Conservation (phyloP, 305 asterid genomes). For the Fraxinus angustifolia region DNA sequence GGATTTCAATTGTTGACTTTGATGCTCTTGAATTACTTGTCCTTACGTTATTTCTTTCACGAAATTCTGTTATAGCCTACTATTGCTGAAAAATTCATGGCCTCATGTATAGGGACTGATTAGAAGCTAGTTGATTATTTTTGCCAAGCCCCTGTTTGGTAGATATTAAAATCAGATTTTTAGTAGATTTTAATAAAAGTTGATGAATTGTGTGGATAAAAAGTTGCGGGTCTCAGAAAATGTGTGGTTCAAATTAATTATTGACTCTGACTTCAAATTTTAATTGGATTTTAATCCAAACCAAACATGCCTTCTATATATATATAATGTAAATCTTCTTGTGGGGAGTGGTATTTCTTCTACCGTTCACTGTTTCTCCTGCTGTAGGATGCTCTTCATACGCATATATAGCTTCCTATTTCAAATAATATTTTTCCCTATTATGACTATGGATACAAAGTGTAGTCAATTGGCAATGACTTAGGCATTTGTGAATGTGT, state of each 20-base stretch:
- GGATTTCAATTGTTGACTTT: neutral
- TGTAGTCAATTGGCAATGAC: neutral
- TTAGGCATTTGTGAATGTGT: neutral
- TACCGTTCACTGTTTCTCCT: neutral
- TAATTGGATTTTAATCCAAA: no score
- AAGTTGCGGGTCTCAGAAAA: no score
- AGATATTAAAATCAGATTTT: no score
- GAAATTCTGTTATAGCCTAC: neutral
- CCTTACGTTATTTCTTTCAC: neutral
- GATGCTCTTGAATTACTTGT: neutral
- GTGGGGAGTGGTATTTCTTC: neutral
- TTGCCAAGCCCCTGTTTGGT: no score
- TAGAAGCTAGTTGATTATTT: neutral
- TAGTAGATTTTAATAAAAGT: no score
- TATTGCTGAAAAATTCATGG: neutral
- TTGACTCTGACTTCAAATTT: no score
- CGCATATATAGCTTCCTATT: neutral
- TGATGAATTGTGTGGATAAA: no score
- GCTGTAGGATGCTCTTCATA: neutral
- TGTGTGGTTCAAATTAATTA: no score
- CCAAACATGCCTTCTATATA: no score
- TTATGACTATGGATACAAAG: neutral
- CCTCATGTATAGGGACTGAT: neutral
- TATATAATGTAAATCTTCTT: neutral
- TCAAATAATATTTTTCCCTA: neutral